Percentiles rank a stretch among this genome's conserved stretches.
These are phyloP conservation scores for Favolaschia claudopus DNA, from an alignment of 768 basidiomycete genomes.

Conservation along the genomic window DNA sequence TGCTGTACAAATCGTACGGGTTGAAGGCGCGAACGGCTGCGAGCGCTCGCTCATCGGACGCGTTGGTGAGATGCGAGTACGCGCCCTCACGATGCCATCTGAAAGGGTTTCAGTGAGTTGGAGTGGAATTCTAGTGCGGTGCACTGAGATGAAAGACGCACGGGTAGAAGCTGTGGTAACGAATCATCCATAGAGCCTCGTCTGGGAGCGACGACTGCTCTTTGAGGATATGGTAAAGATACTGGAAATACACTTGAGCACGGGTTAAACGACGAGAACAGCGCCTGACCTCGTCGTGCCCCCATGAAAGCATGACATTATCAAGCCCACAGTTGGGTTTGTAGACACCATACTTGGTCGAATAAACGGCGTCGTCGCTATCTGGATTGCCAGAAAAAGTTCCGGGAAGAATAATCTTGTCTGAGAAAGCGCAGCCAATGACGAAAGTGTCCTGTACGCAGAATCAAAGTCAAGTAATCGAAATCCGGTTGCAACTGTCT, in stretches of 20 bases:
- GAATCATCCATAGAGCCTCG: conserved; percentile 90
- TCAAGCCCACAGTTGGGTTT: conserved; percentile 63
- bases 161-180: conserved; percentile 95
- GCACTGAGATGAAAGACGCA: conserved; percentile 35
- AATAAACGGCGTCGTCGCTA: conserved; percentile 57
- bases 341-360: conserved; percentile 63
- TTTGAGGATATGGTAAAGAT: conserved; percentile 84
- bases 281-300: conserved; percentile 87
- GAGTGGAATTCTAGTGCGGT: not conserved
- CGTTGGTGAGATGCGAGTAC: conserved; percentile 80
- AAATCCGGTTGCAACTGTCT: not conserved
- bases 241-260: conserved; percentile 49
- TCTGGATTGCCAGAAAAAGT: conserved; percentile 67
- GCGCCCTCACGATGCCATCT: conserved; percentile 91
- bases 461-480: not conserved
- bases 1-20: conserved; percentile 94
- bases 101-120: not conserved
- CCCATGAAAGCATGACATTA: conserved; percentile 82
- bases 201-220: conserved; percentile 82
- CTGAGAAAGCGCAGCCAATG: conserved; percentile 71
- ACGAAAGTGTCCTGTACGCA: conserved; percentile 68
- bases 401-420: conserved; percentile 65
- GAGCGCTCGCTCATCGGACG: conserved; percentile 68
- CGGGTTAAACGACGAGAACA: conserved; percentile 13
- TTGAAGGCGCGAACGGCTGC: conserved; percentile 88